A percentile compares a stretch with the other conserved stretches of the same genome.
phyloP scores from a whole-genome alignment of 2,329 filamentous ascomycete species.

The Cadophora luteo-olivacea region DNA sequence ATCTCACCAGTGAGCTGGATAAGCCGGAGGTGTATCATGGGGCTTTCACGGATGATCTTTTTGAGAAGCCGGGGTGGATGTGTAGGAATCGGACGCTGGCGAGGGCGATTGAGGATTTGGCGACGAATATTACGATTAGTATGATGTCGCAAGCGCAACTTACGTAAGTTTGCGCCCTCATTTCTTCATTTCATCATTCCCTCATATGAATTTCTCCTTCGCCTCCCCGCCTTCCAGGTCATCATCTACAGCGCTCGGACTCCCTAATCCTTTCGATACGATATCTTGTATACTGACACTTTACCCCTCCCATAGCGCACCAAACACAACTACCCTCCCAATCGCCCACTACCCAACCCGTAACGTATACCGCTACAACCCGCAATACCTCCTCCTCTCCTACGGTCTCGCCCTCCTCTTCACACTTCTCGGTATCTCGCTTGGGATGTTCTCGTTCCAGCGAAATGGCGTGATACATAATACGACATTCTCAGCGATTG shows the following conservation, averaged over 20 bases:
- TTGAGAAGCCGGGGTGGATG: slow-evolving; percentile 4
- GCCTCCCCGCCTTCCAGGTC: no score
- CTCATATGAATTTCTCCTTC: background rate
- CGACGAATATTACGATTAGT: slow-evolving; percentile 26
- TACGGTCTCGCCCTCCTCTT: slow-evolving; percentile 21
- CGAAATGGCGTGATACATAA: slow-evolving; percentile 30
- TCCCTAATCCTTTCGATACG: no score
- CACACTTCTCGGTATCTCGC: background rate
- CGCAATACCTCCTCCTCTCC: slow-evolving; percentile 18
- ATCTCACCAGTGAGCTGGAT: background rate
- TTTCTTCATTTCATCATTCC: background rate
- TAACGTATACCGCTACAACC: slow-evolving; percentile 26
- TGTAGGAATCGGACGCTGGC: slow-evolving; percentile 20
- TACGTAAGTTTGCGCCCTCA: background rate
- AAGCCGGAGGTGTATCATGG: background rate
- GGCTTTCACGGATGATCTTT: background rate
- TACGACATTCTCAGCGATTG: slow-evolving; percentile 33
- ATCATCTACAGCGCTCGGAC: no score
- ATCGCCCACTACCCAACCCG: slow-evolving; percentile 15
- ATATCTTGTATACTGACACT: no score
- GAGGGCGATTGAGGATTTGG: slow-evolving; percentile 19
- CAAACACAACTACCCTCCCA: slow-evolving; percentile 8
- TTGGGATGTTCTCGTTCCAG: slow-evolving; percentile 23
- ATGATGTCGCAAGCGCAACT: slow-evolving; percentile 10
- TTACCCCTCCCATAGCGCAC: background rate